phyloP scores from a whole-genome alignment of 192 early-diverging fungal species.

The Jimgerdemannia lactiflua region DNA sequence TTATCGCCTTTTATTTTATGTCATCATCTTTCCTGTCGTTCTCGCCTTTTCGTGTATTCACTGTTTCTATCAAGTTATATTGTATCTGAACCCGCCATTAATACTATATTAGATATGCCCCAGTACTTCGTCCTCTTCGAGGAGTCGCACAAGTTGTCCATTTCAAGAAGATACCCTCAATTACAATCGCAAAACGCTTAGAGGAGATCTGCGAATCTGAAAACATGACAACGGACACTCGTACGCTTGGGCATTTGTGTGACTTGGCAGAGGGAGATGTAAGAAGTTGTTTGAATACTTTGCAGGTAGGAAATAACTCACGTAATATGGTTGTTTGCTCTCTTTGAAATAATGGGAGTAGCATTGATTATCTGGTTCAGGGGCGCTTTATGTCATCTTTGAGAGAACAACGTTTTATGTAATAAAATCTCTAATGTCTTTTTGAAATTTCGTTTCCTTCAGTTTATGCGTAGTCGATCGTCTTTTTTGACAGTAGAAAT shows the following conservation, averaged over 20 bases:
- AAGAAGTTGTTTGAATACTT: conserved; percentile 81
- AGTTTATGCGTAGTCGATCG: conserved; percentile 33
- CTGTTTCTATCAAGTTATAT: not conserved
- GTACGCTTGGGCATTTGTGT: conserved; percentile 70
- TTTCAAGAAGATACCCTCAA: conserved; percentile 63
- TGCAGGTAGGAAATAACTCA: conserved; percentile 58
- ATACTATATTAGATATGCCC: conserved; percentile 62
- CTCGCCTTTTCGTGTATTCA: not conserved
- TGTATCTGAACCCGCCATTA: not conserved
- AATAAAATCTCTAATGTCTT: no score
- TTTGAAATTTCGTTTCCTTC: not conserved
- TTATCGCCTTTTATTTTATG: not conserved
- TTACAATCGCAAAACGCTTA: conserved; percentile 70
- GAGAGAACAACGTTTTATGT: no score
- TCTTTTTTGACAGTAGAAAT: conserved; percentile 41
- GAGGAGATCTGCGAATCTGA: conserved; percentile 79
- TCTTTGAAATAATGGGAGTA: no score
- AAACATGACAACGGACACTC: conserved; percentile 67
- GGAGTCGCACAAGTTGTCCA: conserved; percentile 69
- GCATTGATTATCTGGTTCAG: no score
- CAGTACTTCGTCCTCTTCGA: conserved; percentile 82
- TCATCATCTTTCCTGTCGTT: not conserved
- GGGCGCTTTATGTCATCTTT: no score
- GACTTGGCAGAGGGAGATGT: conserved; percentile 86
- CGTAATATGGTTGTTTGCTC: no score